phyloP scores from a whole-genome alignment of 805 yeast species.

The Metschnikowia orientalis region DNA sequence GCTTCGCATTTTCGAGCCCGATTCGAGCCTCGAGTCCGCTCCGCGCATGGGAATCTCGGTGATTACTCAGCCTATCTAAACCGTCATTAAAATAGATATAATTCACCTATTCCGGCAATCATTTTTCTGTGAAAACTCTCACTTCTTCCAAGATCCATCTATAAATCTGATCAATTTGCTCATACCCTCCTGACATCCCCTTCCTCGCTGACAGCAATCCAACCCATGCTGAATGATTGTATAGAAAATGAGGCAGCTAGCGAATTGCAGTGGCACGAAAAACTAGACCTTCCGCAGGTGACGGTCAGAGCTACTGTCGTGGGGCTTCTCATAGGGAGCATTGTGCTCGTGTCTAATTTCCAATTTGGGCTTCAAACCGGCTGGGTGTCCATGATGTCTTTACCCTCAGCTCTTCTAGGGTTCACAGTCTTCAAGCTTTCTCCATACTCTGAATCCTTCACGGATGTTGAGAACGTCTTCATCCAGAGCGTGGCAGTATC shows the following conservation, averaged over 20 bases:
- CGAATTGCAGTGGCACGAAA: constrained; percentile 28
- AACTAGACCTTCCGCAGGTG: constrained; percentile 57
- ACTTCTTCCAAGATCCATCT: no score
- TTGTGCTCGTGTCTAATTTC: constrained; percentile 83
- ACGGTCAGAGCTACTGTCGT: constrained; percentile 70
- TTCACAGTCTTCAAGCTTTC: constrained; percentile 71
- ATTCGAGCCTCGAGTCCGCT: constrained; percentile 1
- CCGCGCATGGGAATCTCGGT: constrained; percentile 2
- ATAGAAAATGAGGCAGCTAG: no score
- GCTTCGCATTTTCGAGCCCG: constrained; percentile 2
- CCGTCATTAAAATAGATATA: no score
- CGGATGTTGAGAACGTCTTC: constrained; percentile 92
- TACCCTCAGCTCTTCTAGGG: constrained; percentile 88
- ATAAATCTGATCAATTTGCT: no score
- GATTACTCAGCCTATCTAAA: constrained; percentile 5
- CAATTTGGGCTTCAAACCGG: constrained; percentile 97
- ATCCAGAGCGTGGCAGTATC: constrained; percentile 94
- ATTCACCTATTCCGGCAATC: no score
- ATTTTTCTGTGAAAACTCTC: no score
- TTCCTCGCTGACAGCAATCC: no score
- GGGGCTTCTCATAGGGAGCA: constrained; percentile 81
- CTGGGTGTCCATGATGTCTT: constrained; percentile 99
- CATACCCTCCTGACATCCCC: no score
- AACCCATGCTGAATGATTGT: no score
- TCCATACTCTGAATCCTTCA: constrained; percentile 42